A percentile compares a stretch with the other conserved stretches of the same genome.
phyloP scores from a whole-genome alignment of 2,329 filamentous ascomycete genomes.

The Albifimbria verrucaria region DNA sequence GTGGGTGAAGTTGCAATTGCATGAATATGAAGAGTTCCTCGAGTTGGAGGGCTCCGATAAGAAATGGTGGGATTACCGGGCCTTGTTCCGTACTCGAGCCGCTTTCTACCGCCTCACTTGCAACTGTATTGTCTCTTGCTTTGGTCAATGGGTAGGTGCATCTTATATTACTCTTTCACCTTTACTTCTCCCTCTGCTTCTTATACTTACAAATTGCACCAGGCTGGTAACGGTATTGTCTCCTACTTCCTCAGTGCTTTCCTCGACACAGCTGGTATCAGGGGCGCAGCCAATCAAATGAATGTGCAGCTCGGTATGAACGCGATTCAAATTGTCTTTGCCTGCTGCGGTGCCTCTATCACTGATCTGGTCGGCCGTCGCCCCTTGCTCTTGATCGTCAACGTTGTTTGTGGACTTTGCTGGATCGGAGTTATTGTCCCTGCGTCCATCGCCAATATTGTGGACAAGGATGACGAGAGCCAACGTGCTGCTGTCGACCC shows the following conservation, averaged over 20 bases:
- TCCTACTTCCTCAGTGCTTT: constrained; percentile 50
- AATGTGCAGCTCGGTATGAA: constrained; percentile 48
- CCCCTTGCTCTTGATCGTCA: constrained; percentile 44
- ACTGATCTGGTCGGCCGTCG: constrained; percentile 50
- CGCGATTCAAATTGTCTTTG: constrained; percentile 45
- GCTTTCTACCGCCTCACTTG: constrained; percentile 42
- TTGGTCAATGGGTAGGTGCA: constrained; percentile 46
- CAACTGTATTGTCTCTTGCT: constrained; percentile 39
- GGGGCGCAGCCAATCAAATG: constrained; percentile 31
- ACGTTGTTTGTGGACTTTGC: constrained; percentile 42
- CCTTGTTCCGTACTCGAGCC: constrained; percentile 35
- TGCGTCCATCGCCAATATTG: constrained; percentile 31
- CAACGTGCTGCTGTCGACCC: constrained; percentile 22
- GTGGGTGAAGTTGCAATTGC: constrained; percentile 33
- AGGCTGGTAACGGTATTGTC: constrained; percentile 21
- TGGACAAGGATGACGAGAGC: constrained; percentile 19
- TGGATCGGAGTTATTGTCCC: constrained; percentile 48
- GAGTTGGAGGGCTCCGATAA: constrained; percentile 44
- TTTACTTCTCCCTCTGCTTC: too few species aligned
- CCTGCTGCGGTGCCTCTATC: constrained; percentile 43
- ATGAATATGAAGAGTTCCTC: constrained; percentile 42
- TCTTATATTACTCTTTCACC: constrained; percentile 18
- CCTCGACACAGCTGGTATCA: constrained; percentile 48
- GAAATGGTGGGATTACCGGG: constrained; percentile 46
- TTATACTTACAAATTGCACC: too few species aligned